Base-by-base conservation (phyloP, 1,284 basidiomycete genomes). In the Puccinia novopanici region DNA sequence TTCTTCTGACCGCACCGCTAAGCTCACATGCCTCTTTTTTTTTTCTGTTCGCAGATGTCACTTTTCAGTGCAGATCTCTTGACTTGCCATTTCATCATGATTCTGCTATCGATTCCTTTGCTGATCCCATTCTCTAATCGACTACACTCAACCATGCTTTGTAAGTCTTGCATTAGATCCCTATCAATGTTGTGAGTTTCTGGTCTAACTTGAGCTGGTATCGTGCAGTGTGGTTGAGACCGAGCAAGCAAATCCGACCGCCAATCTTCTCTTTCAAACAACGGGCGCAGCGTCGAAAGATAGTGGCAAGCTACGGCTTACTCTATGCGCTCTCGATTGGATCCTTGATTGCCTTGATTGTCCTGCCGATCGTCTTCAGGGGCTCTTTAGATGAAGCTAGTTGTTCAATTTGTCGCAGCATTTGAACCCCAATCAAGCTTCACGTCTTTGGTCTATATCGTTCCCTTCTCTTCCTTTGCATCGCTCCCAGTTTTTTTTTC, bases 251-350 rank as follows among this genome's bases (percentile, higher is more conserved):
- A 87, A 96, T 97, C 84, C 92, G 93, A 82, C 92, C 94, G 2
- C 96, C 96, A 5, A 89, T 99, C 84, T 99, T 94, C 87, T 92
- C 92, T 27, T 89, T 92, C 85, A 93, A 93, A 86, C 92, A 94
- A 87, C 92, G 91, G 86, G 90, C 90, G 84, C 92, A 93, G 86
- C 90, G 94, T 82, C 90, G 93, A 81, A 91, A 91, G 89, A 95
- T 95, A 30, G 78, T 80, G 3, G 78, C 78, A 5, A 80, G 67
- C 42, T 80, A 80, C 42, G 78, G 78, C n/a, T 40, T 80, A 10
- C 65, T 80, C 12, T 80, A 80, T 67, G 71, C 59, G 8, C 50
- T 80, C 15, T 59, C 68, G n/a, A 67, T 80, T 15, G 78, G 70
- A 61, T 50, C 37, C n/a, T 52, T 80, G 48, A 74, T 80, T 17